Percentiles rank a stretch among this genome's conserved stretches.
Conservation (phyloP, 805 yeast species). For the Scheffersomyces coipomensis region DNA sequence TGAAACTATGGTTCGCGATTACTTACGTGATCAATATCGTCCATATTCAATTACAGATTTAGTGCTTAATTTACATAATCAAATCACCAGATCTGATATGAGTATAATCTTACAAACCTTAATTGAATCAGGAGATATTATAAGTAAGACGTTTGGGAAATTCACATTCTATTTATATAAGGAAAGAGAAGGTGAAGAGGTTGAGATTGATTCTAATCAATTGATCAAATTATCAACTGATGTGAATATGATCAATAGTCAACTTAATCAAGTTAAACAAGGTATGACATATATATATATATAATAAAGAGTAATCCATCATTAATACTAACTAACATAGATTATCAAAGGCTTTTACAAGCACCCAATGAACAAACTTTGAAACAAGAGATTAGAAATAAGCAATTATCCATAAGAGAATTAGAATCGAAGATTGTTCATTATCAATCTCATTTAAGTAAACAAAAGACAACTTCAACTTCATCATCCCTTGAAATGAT, state of each 20-base stretch:
- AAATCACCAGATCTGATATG: conserved; percentile 31
- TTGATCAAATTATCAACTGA: background rate
- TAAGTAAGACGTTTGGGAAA: conserved; percentile 44
- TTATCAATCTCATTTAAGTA: background rate
- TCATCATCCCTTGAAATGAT: background rate
- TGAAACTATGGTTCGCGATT: conserved; percentile 30
- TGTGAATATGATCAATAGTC: background rate
- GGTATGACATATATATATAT: too few relatives aligned
- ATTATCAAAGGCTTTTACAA: background rate
- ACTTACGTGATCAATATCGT: conserved; percentile 42
- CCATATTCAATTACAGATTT: conserved; percentile 51
- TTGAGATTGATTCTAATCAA: background rate
- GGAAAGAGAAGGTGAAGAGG: conserved; percentile 17
- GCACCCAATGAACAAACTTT: background rate
- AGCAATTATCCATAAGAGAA: background rate
- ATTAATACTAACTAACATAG: too few relatives aligned
- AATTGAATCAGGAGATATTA: conserved; percentile 27
- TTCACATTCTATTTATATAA: conserved; percentile 40
- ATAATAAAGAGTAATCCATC: too few relatives aligned
- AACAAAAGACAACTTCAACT: background rate
- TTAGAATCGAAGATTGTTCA: background rate
- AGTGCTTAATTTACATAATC: conserved; percentile 42
- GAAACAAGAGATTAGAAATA: background rate
- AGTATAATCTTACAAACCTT: conserved; percentile 35
- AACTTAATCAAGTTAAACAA: background rate